Percentiles rank a stretch among this genome's conserved stretches.
Evolutionary conservation across 495 filamentous ascomycete genomes (phyloP).

Genomic region (Lindgomyces ingoldianus): DNA sequence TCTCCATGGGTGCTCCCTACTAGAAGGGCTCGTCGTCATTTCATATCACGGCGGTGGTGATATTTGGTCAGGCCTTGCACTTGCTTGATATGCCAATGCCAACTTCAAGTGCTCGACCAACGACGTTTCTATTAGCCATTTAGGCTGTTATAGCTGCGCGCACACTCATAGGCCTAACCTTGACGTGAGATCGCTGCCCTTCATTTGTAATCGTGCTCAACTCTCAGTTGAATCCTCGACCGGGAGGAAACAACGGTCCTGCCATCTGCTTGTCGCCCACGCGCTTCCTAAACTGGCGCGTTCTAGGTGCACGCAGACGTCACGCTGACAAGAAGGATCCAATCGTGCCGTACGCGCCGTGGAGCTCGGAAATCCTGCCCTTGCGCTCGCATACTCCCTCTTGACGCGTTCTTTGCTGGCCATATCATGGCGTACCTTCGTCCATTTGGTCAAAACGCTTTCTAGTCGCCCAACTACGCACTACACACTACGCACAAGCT

Average conservation of each 20-base stretch:
- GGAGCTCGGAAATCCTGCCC: background rate
- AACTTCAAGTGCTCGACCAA: constrained; percentile 24
- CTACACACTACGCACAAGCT: constrained; percentile 5
- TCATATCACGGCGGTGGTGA: constrained; percentile 20
- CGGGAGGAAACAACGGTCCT: background rate
- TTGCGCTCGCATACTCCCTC: background rate
- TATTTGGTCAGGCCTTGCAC: constrained; percentile 12
- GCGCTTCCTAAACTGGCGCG: background rate
- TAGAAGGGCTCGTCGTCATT: constrained; percentile 19
- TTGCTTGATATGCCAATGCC: constrained; percentile 17
- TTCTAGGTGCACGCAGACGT: background rate
- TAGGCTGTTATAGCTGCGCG: constrained; percentile 24
- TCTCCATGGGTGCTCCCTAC: constrained; percentile 13
- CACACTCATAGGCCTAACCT: constrained; percentile 18
- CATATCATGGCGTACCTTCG: constrained; percentile 1
- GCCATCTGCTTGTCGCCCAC: background rate
- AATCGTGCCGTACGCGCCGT: too few species aligned
- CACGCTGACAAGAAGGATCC: background rate
- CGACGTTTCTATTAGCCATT: constrained; percentile 32
- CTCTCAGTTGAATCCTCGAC: background rate
- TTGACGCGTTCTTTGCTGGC: background rate
- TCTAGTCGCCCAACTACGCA: background rate
- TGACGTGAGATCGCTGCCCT: constrained; percentile 7
- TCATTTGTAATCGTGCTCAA: constrained; percentile 3
- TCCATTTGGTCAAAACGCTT: background rate